Evolutionary conservation across 2,329 filamentous ascomycete genomes (phyloP), one percentile per base, ranked within the genome.

Genomic region (Ascochyta koolunga): DNA sequence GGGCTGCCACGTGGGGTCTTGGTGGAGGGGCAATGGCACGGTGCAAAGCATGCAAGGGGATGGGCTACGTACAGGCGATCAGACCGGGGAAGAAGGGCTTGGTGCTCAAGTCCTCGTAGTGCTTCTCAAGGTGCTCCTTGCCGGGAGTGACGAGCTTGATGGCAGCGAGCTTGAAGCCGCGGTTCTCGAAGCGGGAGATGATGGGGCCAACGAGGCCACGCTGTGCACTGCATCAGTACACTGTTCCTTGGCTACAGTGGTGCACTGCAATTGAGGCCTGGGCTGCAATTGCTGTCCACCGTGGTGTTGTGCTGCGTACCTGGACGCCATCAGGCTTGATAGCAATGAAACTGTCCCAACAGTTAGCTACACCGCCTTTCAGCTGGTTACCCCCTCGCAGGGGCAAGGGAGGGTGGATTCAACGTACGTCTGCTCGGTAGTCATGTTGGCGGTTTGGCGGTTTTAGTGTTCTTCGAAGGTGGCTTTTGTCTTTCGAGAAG

Each of bases 261-360:
- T 25, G 9, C 13, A 10, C 6, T 42, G 51, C 45, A 39, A 50
- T 54, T 49, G 45, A 35, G 33, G 7, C 7, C 5, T 3, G 21
- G 16, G 39, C 39, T 39, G 43, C 39, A 43, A 38, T 44, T 33
- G 50, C 32, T 32, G 13, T 29, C n/a, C 4, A 25, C 8, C 19
- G 35, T 42, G 19, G 40, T 35, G 37, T 33, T 47, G 42, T 52
- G 49, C 82, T 52, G 47, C 82, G 69, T 88, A 96, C 92, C 89
- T 97, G 95, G 83, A 98, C 95, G 80, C 95, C 95, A 83, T 98
- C 95, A 73, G 93, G 95, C 92, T 99, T 99, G 87, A 99, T 91
- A 78, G 95, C 95, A 86, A 98, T 98, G 90, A 98, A 98, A 84
- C 93, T 98, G 75, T 69, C 59, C 68, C 50, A 54, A 54, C 50